phyloP scores from a whole-genome alignment of 2,329 filamentous ascomycete genomes.

The Westerdykella aurantiaca region DNA sequence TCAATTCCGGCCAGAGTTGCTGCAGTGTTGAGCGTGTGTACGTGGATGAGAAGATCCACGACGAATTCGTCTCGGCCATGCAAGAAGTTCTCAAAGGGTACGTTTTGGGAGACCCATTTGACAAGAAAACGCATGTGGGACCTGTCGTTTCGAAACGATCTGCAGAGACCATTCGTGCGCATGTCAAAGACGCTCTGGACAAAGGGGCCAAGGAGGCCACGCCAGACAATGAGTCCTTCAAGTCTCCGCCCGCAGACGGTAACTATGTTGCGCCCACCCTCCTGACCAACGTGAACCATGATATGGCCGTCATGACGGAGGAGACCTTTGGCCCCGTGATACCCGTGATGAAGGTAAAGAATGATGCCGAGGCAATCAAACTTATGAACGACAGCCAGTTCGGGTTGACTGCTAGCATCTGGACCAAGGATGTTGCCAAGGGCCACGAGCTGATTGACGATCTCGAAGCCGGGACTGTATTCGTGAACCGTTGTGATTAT shows the following conservation, averaged over 20 bases:
- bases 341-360: constrained; percentile 77
- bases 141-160: constrained; percentile 81
- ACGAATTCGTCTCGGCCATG: constrained; percentile 70
- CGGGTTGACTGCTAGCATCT: constrained; percentile 91
- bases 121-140: constrained; percentile 73
- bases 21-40: constrained; percentile 91
- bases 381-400: constrained; percentile 96
- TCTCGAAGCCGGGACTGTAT: constrained; percentile 90
- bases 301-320: constrained; percentile 83
- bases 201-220: constrained; percentile 83
- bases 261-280: constrained; percentile 88
- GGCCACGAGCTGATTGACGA: constrained; percentile 72
- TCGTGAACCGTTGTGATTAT: constrained; percentile 91
- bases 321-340: constrained; percentile 95
- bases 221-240: constrained; percentile 73
- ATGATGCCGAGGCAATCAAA: constrained; percentile 72
- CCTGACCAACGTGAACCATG: constrained; percentile 70
- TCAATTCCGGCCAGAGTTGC: constrained; percentile 98
- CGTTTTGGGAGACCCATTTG: constrained; percentile 80
- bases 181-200: constrained; percentile 74
- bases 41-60: constrained; percentile 78
- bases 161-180: constrained; percentile 67
- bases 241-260: constrained; percentile 64
- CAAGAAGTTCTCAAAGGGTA: constrained; percentile 74
- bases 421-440: constrained; percentile 78